These are phyloP conservation scores for Backusella liffmaniae DNA, from an alignment of 192 early-diverging fungal genomes.

Conservation along the genomic window DNA sequence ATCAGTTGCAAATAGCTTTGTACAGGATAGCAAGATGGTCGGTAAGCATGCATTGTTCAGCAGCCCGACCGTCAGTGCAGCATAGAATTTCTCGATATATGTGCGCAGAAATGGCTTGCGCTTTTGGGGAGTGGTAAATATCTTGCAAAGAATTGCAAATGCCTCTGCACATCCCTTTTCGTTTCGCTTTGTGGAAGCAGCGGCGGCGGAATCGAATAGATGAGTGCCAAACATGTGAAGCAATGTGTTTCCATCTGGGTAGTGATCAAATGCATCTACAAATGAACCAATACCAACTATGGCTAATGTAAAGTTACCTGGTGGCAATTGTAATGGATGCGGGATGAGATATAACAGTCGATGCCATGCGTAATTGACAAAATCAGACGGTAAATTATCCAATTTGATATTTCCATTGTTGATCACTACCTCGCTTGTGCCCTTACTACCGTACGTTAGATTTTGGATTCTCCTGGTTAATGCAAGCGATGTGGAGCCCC, in stretches of 20 bases:
- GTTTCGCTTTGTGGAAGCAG: slow-evolving; percentile 13
- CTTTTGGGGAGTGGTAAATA: slow-evolving; percentile 69
- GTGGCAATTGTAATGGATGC: slow-evolving; percentile 49
- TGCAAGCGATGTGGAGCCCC: slow-evolving; percentile 68
- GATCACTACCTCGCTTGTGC: slow-evolving; percentile 57
- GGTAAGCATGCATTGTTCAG: slow-evolving; percentile 60
- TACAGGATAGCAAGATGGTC: slow-evolving; percentile 64
- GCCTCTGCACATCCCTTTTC: slow-evolving; percentile 68
- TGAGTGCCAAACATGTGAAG: slow-evolving; percentile 81
- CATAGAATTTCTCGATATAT: slow-evolving; percentile 78
- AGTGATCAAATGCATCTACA: slow-evolving; percentile 42
- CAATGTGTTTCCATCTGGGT: slow-evolving; percentile 72
- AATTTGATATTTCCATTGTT: slow-evolving; percentile 53
- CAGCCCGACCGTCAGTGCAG: slow-evolving; percentile 57
- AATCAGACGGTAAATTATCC: slow-evolving; percentile 58
- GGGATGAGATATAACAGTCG: slow-evolving; percentile 58
- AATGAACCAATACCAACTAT: slow-evolving; percentile 57
- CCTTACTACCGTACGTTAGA: slow-evolving; percentile 68
- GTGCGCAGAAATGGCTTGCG: slow-evolving; percentile 52
- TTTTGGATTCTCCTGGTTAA: slow-evolving; percentile 68
- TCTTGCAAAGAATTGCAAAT: slow-evolving; percentile 69
- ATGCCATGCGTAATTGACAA: slow-evolving; percentile 75
- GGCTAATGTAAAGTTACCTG: slow-evolving; percentile 48
- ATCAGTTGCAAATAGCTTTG: slow-evolving; percentile 61
- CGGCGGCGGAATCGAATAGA: slow-evolving; percentile 70